Base-by-base conservation (phyloP, 352 stramenopile species). In the Phytopythium boreale region DNA sequence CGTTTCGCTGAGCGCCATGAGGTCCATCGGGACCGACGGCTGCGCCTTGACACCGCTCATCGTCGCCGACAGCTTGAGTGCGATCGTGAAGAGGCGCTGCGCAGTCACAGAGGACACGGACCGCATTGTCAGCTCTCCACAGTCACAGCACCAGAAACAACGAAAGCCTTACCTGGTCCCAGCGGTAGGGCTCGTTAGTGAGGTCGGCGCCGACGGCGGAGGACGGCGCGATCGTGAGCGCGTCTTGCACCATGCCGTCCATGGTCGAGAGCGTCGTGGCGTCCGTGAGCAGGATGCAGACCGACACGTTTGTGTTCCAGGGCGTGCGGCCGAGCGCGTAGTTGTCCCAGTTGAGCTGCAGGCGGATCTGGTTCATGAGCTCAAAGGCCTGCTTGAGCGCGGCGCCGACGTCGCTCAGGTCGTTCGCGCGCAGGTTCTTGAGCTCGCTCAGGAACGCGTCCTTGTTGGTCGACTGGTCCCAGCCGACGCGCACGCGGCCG, bases 301-400 rank as follows among this genome's bases (percentile, higher is more conserved):
- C 81, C 0, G 79, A 87, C 27, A 94, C 78, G 61, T 96, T 93
- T 4, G 87, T 93, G 64, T 93, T 96, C 82, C 84, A 94, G 0
- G 87, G 82, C 36, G 81, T 74, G 36, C 87, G 75, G 4, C 87
- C 87, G 22, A 96, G 74, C 22, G 59, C 88, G 70, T 96, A 96
- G 64, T 82, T 93, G 79, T 96, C 87, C 81, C 85, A 96, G 62
- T 92, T 92, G 69, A 93, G 90, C 72, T 93, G 85, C 46, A 93
- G 74, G 1, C 87, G 87, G 66, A 94, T 90, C 70, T 93, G 88
- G 67, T 96, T 96, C 84, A 96, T 95, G 60, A 96, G 79, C 31
- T 96, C 86, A 44, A 93, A 93, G 22, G 86, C 86, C 62, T 93
- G 85, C 58, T 83, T 83, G 14, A 96, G 70, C 14, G 84, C 83